phyloP scores from a whole-genome alignment of 805 yeast genomes.

The Kodamaea hsintzibuensis region DNA sequence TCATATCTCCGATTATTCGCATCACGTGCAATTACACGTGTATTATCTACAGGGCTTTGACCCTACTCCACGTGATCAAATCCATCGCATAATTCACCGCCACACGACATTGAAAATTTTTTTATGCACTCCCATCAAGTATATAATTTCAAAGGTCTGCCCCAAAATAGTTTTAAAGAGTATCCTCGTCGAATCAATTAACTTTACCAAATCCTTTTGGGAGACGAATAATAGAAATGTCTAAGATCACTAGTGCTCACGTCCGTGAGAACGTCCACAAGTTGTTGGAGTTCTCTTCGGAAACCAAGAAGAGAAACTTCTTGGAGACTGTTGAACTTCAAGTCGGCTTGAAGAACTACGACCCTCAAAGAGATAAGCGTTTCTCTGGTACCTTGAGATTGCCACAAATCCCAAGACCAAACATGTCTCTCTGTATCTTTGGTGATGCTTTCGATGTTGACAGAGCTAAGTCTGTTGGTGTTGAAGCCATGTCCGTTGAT shows the following conservation, averaged over 20 bases:
- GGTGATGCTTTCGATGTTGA: conserved; percentile 99
- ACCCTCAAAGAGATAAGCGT: conserved; percentile 99
- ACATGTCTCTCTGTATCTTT: conserved; percentile 99
- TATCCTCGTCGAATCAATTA: conserved; percentile 60
- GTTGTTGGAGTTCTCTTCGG: conserved; percentile 84
- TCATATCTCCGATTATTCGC: too few relatives aligned
- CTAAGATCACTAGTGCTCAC: conserved; percentile 87
- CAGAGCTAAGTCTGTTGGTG: conserved; percentile 99
- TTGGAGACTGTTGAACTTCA: conserved; percentile 99
- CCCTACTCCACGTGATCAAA: conserved; percentile 5
- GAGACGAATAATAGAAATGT: conserved; percentile 72
- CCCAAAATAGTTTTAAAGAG: conserved; percentile 14
- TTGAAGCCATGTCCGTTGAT: conserved; percentile 99
- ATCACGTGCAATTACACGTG: too few relatives aligned
- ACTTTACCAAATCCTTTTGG: conserved; percentile 57
- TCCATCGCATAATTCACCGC: neutral
- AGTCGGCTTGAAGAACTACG: conserved; percentile 99
- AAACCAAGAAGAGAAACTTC: conserved; percentile 99
- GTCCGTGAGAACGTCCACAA: conserved; percentile 96
- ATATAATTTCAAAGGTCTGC: neutral
- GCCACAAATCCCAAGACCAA: conserved; percentile 99
- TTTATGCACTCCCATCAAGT: neutral
- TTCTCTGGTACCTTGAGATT: conserved; percentile 99
- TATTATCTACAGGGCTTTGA: neutral
- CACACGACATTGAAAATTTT: conserved; percentile 7